phyloP scores from a whole-genome alignment of 1,284 basidiomycete genomes.

The Sphaerobolus stellatus region DNA sequence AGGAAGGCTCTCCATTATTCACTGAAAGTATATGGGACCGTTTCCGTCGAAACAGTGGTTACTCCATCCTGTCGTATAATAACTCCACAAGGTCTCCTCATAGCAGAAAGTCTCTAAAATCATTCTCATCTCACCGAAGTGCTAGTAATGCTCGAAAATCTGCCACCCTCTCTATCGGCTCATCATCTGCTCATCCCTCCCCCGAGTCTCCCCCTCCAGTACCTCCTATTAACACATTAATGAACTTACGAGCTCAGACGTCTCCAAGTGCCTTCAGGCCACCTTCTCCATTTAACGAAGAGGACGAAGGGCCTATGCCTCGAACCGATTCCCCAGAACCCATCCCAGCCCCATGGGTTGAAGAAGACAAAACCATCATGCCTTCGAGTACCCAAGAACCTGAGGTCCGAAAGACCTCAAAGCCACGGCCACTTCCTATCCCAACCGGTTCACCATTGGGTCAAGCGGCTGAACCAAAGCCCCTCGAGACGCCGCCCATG shows the following conservation, averaged over 20 bases:
- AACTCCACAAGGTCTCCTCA: background rate
- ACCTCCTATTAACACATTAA: background rate
- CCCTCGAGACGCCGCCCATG: too few relatives aligned
- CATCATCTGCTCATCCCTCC: background rate
- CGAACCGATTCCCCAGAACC: too few relatives aligned
- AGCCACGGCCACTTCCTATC: background rate
- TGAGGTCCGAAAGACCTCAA: background rate
- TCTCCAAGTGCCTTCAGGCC: background rate
- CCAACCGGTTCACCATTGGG: background rate
- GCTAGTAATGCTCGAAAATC: background rate
- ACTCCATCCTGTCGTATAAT: background rate
- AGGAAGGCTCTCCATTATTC: slow-evolving; percentile 4
- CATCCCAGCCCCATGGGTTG: too few relatives aligned
- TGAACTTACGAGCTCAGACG: background rate
- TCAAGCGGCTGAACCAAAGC: too few relatives aligned
- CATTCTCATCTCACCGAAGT: background rate
- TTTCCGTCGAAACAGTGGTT: background rate
- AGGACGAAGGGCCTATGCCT: too few relatives aligned
- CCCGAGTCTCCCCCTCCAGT: background rate
- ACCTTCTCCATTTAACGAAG: too few relatives aligned
- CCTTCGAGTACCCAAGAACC: too few relatives aligned
- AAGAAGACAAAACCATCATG: too few relatives aligned
- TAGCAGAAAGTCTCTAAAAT: background rate
- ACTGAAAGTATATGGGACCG: slow-evolving; percentile 3
- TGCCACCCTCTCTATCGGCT: background rate